Conservation (phyloP, 2,329 filamentous ascomycete genomes). For the Tolypocladium cylindrosporum region DNA sequence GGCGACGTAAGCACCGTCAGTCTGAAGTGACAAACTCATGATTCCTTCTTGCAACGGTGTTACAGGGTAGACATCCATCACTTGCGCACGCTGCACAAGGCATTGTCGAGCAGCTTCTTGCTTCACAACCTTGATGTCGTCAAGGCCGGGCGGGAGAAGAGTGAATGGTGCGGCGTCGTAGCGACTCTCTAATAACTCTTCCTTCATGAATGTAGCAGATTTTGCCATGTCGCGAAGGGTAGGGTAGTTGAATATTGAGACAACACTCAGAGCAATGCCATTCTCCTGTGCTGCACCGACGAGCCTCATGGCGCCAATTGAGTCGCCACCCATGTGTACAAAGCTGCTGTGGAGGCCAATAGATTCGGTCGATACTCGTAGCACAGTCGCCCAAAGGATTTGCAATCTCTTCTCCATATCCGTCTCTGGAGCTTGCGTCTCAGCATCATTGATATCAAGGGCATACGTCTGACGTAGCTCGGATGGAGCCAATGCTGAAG, state of each 20-base stretch:
- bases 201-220: neutral
- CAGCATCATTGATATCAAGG: neutral
- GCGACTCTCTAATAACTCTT: neutral
- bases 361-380: neutral
- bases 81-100: neutral
- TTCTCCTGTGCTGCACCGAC: neutral
- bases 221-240: neutral
- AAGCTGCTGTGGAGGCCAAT: neutral
- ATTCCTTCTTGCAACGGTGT: slow-evolving; percentile 2
- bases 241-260: neutral
- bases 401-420: neutral
- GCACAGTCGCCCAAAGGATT: neutral
- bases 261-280: neutral
- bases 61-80: neutral
- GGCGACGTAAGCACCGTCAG: neutral
- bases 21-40: neutral
- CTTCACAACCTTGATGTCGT: neutral
- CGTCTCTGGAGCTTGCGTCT: neutral
- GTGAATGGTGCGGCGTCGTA: neutral
- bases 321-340: neutral
- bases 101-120: neutral
- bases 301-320: neutral
- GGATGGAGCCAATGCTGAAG: neutral
- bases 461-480: neutral
- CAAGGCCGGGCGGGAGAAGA: neutral